A percentile compares a stretch with the other conserved stretches of the same genome.
Conservation (phyloP, 371 early-diverging fungal genomes). For the Saksenaea oblongispora region DNA sequence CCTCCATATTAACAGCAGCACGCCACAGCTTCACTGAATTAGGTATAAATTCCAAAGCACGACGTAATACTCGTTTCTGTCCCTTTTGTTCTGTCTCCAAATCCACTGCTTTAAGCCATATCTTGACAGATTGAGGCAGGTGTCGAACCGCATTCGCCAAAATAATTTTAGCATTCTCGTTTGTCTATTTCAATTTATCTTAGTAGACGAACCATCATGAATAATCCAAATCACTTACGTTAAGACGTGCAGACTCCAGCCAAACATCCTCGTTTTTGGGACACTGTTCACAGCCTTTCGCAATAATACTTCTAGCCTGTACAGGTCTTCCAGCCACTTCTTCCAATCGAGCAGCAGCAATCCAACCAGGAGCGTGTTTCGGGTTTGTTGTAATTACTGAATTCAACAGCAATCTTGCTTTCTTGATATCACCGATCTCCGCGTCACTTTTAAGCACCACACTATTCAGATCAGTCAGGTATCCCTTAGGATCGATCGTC, state of each 20-base stretch:
- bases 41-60: constrained; percentile 93
- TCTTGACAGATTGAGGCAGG: constrained; percentile 87
- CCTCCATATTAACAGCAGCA: constrained; percentile 88
- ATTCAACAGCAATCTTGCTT: constrained; percentile 84
- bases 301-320: constrained; percentile 84
- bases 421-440: constrained; percentile 94
- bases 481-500: constrained; percentile 92
- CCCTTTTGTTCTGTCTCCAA: constrained; percentile 78
- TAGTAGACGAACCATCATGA: neutral
- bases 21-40: constrained; percentile 93
- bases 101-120: constrained; percentile 92
- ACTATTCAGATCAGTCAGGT: constrained; percentile 89
- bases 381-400: constrained; percentile 94
- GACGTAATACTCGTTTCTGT: constrained; percentile 87
- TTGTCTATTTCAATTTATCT: constrained; percentile 27
- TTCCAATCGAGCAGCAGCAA: constrained; percentile 96
- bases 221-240: constrained; percentile 35
- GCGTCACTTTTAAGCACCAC: constrained; percentile 81
- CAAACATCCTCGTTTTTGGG: constrained; percentile 94
- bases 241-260: constrained; percentile 93
- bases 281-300: constrained; percentile 93
- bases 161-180: constrained; percentile 86
- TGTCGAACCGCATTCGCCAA: constrained; percentile 89
- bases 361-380: constrained; percentile 96
- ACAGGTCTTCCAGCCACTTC: constrained; percentile 86